Conservation (phyloP, 148 eudicot species). For the Vaccinium myrtillus region DNA sequence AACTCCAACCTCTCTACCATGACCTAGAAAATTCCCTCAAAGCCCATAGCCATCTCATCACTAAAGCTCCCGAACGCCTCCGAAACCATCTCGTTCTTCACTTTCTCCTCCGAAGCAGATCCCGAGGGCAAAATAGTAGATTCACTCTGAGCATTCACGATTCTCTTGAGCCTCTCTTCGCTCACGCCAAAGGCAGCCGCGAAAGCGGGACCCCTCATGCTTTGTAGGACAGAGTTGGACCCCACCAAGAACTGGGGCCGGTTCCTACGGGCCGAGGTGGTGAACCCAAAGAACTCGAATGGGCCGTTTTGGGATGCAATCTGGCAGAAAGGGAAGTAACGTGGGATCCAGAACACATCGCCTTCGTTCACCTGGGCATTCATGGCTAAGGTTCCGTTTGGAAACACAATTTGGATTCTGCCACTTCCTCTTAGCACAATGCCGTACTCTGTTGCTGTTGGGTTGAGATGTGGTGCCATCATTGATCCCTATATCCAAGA, state of each 20-base stretch:
- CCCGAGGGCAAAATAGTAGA: conserved; percentile 57
- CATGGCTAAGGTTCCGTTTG: conserved; percentile 74
- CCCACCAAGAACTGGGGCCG: conserved; percentile 85
- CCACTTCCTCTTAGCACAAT: conserved; percentile 64
- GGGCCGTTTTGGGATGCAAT: conserved; percentile 71
- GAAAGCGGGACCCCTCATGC: conserved; percentile 63
- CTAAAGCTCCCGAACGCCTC: conserved; percentile 25
- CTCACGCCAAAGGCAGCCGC: conserved; percentile 70
- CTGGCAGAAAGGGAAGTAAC: conserved; percentile 92
- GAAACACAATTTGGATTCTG: conserved; percentile 72
- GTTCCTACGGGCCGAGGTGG: conserved; percentile 66
- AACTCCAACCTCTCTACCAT: background rate
- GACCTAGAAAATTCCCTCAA: background rate
- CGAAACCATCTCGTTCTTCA: background rate
- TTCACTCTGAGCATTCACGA: conserved; percentile 57
- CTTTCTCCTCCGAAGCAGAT: conserved; percentile 34
- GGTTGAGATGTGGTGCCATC: conserved; percentile 98
- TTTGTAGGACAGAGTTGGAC: conserved; percentile 48
- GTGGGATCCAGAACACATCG: conserved; percentile 74
- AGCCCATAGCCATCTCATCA: conserved; percentile 38
- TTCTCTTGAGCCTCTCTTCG: conserved; percentile 35
- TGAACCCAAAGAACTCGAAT: conserved; percentile 80
- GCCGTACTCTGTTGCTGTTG: conserved; percentile 72
- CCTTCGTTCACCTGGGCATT: conserved; percentile 68
- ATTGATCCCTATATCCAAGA: conserved; percentile 62